Evolutionary conservation across 2,329 filamentous ascomycete species (phyloP).

Genomic region (Metarhizium album): DNA sequence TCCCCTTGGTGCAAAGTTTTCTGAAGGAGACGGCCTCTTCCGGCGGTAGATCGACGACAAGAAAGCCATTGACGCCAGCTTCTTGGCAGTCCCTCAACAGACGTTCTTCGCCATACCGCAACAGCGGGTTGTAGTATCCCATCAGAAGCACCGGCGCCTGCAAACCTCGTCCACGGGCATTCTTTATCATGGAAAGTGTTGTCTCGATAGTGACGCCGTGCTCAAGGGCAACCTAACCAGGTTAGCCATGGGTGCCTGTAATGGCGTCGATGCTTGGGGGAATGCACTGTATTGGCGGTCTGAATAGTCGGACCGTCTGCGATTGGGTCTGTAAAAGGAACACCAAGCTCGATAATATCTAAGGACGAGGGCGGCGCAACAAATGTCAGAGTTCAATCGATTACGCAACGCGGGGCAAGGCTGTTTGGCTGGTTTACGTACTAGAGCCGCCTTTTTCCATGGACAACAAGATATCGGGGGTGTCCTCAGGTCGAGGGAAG

Average conservation of each 20-base stretch:
- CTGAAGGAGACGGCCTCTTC: constrained; percentile 93
- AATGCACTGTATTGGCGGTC: constrained; percentile 71
- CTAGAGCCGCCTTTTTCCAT: constrained; percentile 90
- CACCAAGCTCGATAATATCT: constrained; percentile 90
- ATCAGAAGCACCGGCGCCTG: constrained; percentile 81
- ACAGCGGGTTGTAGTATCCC: constrained; percentile 97
- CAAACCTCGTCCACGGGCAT: constrained; percentile 67
- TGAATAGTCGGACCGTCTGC: constrained; percentile 97
- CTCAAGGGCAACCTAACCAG: constrained; percentile 52
- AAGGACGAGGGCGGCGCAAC: not conserved
- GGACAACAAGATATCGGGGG: constrained; percentile 71
- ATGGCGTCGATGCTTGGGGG: constrained; percentile 4
- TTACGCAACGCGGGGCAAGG: not conserved
- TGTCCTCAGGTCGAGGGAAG: constrained; percentile 73
- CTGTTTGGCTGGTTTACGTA: constrained; percentile 31
- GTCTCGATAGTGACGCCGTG: constrained; percentile 79
- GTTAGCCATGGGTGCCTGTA: constrained; percentile 1
- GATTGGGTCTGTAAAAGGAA: constrained; percentile 96
- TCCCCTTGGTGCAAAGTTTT: constrained; percentile 67
- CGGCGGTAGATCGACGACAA: constrained; percentile 88
- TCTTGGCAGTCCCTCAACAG: constrained; percentile 75
- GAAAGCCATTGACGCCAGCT: constrained; percentile 89
- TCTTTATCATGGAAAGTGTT: constrained; percentile 73
- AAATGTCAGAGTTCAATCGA: not conserved
- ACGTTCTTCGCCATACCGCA: constrained; percentile 87